A percentile compares a stretch with the other conserved stretches of the same genome.
Conservation (phyloP, 805 yeast species). For the Jamesozyma piceae region DNA sequence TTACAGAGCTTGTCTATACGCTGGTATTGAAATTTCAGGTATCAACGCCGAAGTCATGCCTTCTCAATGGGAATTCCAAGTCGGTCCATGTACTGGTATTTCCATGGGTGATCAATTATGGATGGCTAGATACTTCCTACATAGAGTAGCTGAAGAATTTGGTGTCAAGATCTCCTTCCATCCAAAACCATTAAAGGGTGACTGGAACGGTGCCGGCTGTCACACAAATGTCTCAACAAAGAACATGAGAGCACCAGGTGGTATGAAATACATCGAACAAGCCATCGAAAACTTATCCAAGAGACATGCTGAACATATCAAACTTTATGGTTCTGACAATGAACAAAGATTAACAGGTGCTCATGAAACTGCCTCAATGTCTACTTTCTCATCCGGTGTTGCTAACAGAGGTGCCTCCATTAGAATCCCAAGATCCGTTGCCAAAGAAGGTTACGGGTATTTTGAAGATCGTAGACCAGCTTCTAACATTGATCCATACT, state of each 20-base stretch:
- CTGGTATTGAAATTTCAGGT: conserved; percentile 88
- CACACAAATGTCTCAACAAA: conserved; percentile 96
- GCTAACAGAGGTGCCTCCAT: conserved; percentile 99
- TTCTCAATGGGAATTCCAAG: conserved; percentile 99
- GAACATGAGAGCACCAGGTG: conserved; percentile 88
- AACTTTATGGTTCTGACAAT: conserved; percentile 91
- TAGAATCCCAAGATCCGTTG: conserved; percentile 98
- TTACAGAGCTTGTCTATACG: conserved; percentile 92
- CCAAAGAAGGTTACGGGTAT: conserved; percentile 96
- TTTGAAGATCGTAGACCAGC: conserved; percentile 99
- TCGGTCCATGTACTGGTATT: conserved; percentile 95
- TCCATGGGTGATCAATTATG: conserved; percentile 95
- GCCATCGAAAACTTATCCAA: conserved; percentile 89
- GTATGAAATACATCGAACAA: conserved; percentile 86
- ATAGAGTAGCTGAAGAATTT: conserved; percentile 96
- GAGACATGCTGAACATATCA: conserved; percentile 95
- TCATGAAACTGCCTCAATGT: conserved; percentile 95
- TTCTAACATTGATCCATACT: conserved; percentile 97
- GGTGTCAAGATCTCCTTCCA: conserved; percentile 98
- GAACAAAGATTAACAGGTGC: conserved; percentile 94
- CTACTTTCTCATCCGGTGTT: conserved; percentile 88
- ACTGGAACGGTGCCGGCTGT: conserved; percentile 99
- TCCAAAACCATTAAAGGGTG: conserved; percentile 98
- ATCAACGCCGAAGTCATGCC: conserved; percentile 99
- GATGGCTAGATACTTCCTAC: conserved; percentile 87